Conservation (phyloP, 2,329 filamentous ascomycete genomes). For the Aspergillus udagawae region DNA sequence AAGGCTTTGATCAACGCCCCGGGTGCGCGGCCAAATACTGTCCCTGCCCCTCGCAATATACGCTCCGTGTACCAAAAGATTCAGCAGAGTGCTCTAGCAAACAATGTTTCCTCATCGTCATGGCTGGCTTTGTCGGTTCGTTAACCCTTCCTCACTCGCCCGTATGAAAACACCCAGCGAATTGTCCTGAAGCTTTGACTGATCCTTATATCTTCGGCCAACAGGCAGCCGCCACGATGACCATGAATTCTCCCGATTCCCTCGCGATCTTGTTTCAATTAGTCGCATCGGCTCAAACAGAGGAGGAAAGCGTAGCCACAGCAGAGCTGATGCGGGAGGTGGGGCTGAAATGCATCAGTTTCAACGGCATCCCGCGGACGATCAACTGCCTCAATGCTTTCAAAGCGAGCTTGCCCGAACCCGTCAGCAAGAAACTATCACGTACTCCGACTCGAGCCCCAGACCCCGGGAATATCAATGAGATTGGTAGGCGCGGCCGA, state of each 20-base stretch:
- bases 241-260: constrained; percentile 78
- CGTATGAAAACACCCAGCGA: too few relatives aligned
- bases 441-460: constrained; percentile 55
- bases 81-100: constrained; percentile 58
- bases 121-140: constrained; percentile 65
- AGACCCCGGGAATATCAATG: constrained; percentile 51
- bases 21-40: constrained; percentile 61
- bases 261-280: constrained; percentile 59
- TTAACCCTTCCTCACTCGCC: neutral
- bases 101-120: constrained; percentile 59
- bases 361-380: constrained; percentile 65
- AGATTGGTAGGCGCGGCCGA: constrained; percentile 56
- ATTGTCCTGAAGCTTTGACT: neutral
- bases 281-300: constrained; percentile 27
- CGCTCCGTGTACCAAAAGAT: constrained; percentile 62
- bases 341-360: constrained; percentile 45
- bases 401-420: constrained; percentile 56
- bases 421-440: constrained; percentile 53
- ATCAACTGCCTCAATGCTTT: constrained; percentile 80
- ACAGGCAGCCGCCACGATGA: constrained; percentile 76
- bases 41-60: constrained; percentile 61
- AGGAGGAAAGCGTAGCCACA: constrained; percentile 24
- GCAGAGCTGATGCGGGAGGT: constrained; percentile 44
- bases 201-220: neutral
- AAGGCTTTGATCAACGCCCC: constrained; percentile 71